phyloP scores from a whole-genome alignment of 2,329 filamentous ascomycete genomes.

The Fusarium pininemorale region DNA sequence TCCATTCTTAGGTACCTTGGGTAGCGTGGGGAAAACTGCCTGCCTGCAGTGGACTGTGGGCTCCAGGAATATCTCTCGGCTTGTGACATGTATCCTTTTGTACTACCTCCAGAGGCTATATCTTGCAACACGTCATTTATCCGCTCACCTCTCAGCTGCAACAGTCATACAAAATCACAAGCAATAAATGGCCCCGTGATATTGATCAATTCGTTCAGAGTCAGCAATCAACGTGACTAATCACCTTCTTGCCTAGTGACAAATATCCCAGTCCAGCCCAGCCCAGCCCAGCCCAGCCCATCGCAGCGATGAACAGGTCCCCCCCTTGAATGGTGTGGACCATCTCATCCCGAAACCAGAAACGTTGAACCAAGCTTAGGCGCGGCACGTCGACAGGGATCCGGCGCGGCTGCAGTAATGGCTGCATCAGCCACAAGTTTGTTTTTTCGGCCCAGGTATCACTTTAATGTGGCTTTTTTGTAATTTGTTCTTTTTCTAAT shows the following conservation, averaged over 20 bases:
- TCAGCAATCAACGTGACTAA: conserved; percentile 10
- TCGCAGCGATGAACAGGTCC: not conserved
- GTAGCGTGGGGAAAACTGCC: conserved; percentile 28
- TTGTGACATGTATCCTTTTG: conserved; percentile 22
- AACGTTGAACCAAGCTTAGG: conserved; percentile 46
- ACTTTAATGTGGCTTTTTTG: conserved; percentile 12
- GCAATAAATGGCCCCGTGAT: not conserved
- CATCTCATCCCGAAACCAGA: conserved; percentile 36
- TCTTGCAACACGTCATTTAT: conserved; percentile 10
- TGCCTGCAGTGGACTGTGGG: not conserved
- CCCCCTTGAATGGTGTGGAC: conserved; percentile 26
- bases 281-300: not conserved
- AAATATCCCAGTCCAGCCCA: not conserved
- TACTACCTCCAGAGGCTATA: not conserved
- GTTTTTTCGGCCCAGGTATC: conserved; percentile 25
- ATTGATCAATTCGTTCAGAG: not conserved
- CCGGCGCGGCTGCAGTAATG: conserved; percentile 38
- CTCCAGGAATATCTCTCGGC: conserved; percentile 27
- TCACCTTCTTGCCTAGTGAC: not conserved
- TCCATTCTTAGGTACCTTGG: conserved; percentile 4
- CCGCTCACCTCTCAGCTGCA: conserved; percentile 1
- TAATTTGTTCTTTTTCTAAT: not conserved
- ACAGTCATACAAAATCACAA: not conserved
- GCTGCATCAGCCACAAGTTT: conserved; percentile 38
- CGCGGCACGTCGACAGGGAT: conserved; percentile 44